phyloP scores from a whole-genome alignment of 179 eudicot genomes.

The Beta corolliflora region DNA sequence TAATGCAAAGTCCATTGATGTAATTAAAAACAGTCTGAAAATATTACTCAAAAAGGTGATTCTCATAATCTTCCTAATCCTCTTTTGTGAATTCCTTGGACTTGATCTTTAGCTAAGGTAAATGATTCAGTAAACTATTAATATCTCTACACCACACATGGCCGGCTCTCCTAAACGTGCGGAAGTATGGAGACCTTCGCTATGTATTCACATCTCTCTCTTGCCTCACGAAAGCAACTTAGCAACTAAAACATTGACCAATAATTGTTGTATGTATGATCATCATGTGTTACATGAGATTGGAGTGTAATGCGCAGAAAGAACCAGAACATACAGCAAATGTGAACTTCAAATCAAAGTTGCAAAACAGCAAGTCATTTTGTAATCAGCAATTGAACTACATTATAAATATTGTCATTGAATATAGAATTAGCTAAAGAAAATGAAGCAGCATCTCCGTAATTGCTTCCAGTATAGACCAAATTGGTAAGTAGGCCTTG shows the following conservation, averaged over 20 bases:
- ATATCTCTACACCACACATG: neutral
- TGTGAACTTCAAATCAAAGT: slow-evolving; percentile 16
- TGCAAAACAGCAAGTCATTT: neutral
- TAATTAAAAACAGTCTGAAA: too few relatives aligned
- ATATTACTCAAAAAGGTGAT: too few relatives aligned
- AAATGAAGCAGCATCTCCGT: slow-evolving; percentile 14
- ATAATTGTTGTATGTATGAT: neutral
- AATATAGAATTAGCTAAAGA: neutral
- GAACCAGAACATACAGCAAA: neutral
- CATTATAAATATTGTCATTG: neutral
- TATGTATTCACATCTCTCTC: neutral
- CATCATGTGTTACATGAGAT: slow-evolving; percentile 11
- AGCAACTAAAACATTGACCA: slow-evolving; percentile 13
- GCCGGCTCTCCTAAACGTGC: neutral
- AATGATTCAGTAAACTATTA: too few relatives aligned
- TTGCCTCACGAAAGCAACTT: neutral
- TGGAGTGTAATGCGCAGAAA: neutral
- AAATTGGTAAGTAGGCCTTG: slow-evolving; percentile 14
- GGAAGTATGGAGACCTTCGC: neutral
- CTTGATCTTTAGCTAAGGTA: too few relatives aligned
- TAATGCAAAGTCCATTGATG: too few relatives aligned
- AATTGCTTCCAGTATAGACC: slow-evolving; percentile 9
- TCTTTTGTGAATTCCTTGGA: too few relatives aligned
- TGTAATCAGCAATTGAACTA: neutral
- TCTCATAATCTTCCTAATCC: too few relatives aligned